Evolutionary conservation across 805 yeast genomes (phyloP), one percentile per base, ranked within the genome.

Genomic region (Komagataella ulmi): DNA sequence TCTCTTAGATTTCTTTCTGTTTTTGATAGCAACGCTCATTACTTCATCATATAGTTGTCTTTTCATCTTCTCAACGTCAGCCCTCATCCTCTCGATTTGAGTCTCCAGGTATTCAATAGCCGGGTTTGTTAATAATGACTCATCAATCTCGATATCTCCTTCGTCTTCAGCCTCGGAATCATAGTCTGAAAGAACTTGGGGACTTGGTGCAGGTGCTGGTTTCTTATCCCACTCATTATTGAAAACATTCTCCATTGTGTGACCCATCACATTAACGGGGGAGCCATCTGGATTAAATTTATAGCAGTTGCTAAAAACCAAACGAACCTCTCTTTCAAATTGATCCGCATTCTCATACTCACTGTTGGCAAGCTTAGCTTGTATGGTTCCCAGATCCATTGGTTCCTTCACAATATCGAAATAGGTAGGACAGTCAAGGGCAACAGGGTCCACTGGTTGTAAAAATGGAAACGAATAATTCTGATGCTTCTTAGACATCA

Each of bases 211-310:
- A 3, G 86, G 81, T 12, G 81, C 73, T 17, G 97, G 96, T 65
- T 83, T 80, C 57, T 88, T 89, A 21, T 80, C 76, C 97, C 98
- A 91, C 65, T 81, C 83, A 61, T 85, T 82, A 60, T 88, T 85
- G 62, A 91, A 93, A 2, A 86, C 77, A 24, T 82, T 83, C 67
- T 93, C 97, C 52, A 93, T 72, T 59, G 89, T 77, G 65, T 88
- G 96, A 17, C 98, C 99, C 95, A 93, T 85, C 76, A 80, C 77
- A 65, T 90, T 88, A 44, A 93, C 99, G 49, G 95, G 95, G 4
- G 96, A 83, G n/a, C 97, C 96, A 59, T 86, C 96, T 2, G 99
- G 98, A 67, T 93, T 93, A 71, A 91, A 93, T 14, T 76, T 73
- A 65, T 88, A 93, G 69, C 98, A 91, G 68, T 93, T 91, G 55